Conservation (phyloP, 2,329 filamentous ascomycete genomes). For the Talaromyces atroroseus region DNA sequence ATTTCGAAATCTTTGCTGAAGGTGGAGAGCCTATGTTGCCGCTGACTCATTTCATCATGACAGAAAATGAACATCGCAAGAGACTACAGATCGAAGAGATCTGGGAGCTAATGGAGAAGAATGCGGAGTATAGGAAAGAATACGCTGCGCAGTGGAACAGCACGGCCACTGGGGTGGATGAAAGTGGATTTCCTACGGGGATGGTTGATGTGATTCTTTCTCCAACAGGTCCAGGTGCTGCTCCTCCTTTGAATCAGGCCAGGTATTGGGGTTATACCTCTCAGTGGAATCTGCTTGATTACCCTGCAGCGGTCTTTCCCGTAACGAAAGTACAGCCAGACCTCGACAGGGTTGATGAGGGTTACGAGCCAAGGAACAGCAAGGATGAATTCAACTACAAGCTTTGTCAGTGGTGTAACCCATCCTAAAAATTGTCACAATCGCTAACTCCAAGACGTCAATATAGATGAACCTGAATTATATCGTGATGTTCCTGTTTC, state of each 20-base stretch:
- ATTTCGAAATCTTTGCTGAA: constrained; percentile 45
- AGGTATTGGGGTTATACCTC: constrained; percentile 61
- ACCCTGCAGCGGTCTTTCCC: constrained; percentile 58
- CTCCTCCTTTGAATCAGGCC: constrained; percentile 50
- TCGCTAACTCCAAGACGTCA: neutral
- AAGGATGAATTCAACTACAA: constrained; percentile 44
- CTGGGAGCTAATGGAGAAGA: constrained; percentile 36
- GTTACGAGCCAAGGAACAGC: constrained; percentile 38
- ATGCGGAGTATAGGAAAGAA: constrained; percentile 38
- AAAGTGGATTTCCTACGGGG: constrained; percentile 19
- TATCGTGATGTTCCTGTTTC: constrained; percentile 9
- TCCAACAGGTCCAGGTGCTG: constrained; percentile 52
- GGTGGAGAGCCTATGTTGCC: constrained; percentile 56
- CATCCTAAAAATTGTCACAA: neutral
- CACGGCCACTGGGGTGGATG: constrained; percentile 25
- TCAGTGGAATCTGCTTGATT: constrained; percentile 66
- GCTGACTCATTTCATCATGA: constrained; percentile 54
- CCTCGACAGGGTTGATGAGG: constrained; percentile 35
- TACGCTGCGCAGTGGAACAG: constrained; percentile 45
- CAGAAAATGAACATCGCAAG: constrained; percentile 49
- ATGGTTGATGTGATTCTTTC: constrained; percentile 56
- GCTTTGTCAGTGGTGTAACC: constrained; percentile 34
- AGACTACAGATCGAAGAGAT: constrained; percentile 38
- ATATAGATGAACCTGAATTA: constrained; percentile 10
- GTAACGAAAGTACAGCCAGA: constrained; percentile 43